Percentiles rank a stretch among this genome's conserved stretches.
Conservation (phyloP, 108 stramenopile genomes). For the Skeletonema potamos region DNA sequence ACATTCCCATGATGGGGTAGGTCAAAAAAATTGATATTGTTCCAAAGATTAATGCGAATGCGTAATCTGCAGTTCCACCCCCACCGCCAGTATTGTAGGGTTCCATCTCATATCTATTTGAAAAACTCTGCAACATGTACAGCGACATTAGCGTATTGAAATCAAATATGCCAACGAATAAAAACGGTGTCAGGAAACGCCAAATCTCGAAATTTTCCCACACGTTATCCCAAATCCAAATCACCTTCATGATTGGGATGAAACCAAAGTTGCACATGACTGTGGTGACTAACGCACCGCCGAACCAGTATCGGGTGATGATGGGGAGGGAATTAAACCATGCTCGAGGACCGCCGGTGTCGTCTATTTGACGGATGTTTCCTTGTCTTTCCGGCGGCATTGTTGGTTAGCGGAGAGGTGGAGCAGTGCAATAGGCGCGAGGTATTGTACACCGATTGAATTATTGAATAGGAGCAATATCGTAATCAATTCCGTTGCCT, state of each 20-base stretch:
- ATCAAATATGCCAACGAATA: slow-evolving; percentile 69
- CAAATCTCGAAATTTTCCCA: slow-evolving; percentile 70
- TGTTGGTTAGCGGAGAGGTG: neutral
- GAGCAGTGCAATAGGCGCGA: too few relatives aligned
- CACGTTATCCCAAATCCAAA: slow-evolving; percentile 59
- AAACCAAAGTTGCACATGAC: slow-evolving; percentile 73
- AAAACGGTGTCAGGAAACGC: slow-evolving; percentile 78
- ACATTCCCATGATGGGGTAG: slow-evolving; percentile 55
- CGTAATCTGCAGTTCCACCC: slow-evolving; percentile 67
- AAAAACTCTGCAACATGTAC: slow-evolving; percentile 69
- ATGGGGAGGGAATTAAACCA: slow-evolving; percentile 85
- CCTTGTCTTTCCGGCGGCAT: slow-evolving; percentile 1
- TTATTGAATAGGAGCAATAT: too few relatives aligned
- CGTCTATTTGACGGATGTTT: slow-evolving; percentile 12
- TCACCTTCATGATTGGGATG: slow-evolving; percentile 52
- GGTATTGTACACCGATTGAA: too few relatives aligned
- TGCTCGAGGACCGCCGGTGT: slow-evolving; percentile 52
- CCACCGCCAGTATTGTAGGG: slow-evolving; percentile 91
- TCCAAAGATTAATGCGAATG: slow-evolving; percentile 68
- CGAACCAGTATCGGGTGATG: slow-evolving; percentile 84
- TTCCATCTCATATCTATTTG: slow-evolving; percentile 72
- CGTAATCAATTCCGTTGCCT: too few relatives aligned
- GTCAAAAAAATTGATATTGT: slow-evolving; percentile 53
- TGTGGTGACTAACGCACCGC: slow-evolving; percentile 60
- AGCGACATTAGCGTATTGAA: slow-evolving; percentile 73